Conservation (phyloP, 2,329 filamentous ascomycete genomes). For the Colletotrichum tofieldiae region DNA sequence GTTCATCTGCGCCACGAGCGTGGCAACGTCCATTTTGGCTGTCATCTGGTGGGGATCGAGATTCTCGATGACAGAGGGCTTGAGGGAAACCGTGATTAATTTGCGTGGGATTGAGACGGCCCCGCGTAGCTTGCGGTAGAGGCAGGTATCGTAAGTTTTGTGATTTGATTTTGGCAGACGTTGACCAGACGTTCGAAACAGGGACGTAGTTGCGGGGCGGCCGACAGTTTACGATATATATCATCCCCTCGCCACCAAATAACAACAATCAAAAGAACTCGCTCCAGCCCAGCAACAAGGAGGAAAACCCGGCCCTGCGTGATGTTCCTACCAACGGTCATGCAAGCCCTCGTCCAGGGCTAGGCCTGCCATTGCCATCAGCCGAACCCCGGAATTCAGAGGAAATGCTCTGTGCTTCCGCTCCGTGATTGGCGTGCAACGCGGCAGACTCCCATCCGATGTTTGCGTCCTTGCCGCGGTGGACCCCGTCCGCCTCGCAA, state of each 20-base stretch:
- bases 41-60: constrained; percentile 25
- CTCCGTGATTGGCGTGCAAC: constrained; percentile 36
- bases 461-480: constrained; percentile 14
- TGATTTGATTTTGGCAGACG: constrained; percentile 25
- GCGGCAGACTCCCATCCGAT: constrained; percentile 35
- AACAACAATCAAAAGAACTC: constrained; percentile 11
- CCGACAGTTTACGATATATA: constrained; percentile 39
- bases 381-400: constrained; percentile 28
- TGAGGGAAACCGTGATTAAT: neutral
- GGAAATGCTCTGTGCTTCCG: constrained; percentile 13
- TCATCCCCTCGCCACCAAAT: constrained; percentile 24
- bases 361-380: constrained; percentile 7
- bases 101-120: neutral
- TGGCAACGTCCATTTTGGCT: constrained; percentile 53
- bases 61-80: constrained; percentile 4
- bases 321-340: constrained; percentile 31
- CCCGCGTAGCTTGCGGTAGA: neutral
- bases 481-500: constrained; percentile 29
- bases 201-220: constrained; percentile 17
- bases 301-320: constrained; percentile 32
- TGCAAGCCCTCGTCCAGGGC: constrained; percentile 29
- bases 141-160: constrained; percentile 17
- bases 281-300: constrained; percentile 26
- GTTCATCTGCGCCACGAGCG: constrained; percentile 60
- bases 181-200: constrained; percentile 25